phyloP scores from a whole-genome alignment of 148 eudicot species.

The Suaeda aralocaspica region DNA sequence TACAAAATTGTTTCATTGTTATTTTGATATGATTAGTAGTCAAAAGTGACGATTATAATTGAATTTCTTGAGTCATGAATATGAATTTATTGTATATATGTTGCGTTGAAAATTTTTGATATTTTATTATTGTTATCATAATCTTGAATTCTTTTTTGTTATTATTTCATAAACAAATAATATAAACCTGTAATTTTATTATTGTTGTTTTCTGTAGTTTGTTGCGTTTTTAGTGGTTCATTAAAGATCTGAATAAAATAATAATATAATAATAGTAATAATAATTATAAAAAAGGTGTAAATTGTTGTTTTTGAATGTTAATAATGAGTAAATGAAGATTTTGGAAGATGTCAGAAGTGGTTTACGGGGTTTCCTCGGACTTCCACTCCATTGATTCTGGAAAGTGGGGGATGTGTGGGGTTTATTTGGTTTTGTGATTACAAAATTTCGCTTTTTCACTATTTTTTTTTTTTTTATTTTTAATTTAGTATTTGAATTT shows the following conservation, averaged over 20 bases:
- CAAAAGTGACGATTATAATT: neutral
- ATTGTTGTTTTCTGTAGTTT: too few relatives aligned
- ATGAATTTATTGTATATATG: neutral
- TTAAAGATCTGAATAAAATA: too few relatives aligned
- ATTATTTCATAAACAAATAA: too few relatives aligned
- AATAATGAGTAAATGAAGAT: neutral
- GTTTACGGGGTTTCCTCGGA: slow-evolving; percentile 5
- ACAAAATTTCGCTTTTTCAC: neutral
- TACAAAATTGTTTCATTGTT: neutral
- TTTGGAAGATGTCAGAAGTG: neutral
- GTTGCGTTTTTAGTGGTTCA: too few relatives aligned
- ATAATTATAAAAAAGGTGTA: too few relatives aligned
- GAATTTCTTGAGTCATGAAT: neutral
- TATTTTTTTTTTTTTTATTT: neutral
- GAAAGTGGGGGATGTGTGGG: neutral
- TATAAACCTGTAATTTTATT: too few relatives aligned
- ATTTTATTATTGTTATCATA: neutral
- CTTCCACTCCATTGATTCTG: slow-evolving; percentile 2
- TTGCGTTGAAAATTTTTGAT: slow-evolving; percentile 1
- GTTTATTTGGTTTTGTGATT: too few relatives aligned
- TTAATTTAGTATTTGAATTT: neutral
- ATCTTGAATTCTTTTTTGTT: neutral
- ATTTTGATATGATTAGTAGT: neutral
- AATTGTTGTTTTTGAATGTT: neutral
- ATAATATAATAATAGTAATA: too few relatives aligned